These are phyloP conservation scores for Metschnikowia lachancei DNA, from an alignment of 805 yeast genomes.

Conservation along the genomic window DNA sequence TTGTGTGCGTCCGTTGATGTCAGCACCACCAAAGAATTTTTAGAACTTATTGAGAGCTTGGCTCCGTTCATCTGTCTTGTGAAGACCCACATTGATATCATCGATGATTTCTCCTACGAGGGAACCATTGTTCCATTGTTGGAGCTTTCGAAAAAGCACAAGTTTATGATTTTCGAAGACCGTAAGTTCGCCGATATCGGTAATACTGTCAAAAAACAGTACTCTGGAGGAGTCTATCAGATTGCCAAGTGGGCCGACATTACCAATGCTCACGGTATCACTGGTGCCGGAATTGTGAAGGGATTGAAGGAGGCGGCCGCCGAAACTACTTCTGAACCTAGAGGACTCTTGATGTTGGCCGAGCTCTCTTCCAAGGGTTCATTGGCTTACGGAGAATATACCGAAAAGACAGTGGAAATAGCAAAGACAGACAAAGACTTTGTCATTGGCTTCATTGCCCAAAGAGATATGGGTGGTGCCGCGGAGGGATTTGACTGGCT, in stretches of 20 bases:
- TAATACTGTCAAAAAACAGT: constrained; percentile 92
- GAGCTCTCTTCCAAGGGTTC: constrained; percentile 94
- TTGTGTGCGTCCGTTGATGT: constrained; percentile 95
- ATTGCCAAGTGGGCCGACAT: constrained; percentile 96
- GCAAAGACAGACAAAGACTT: constrained; percentile 80
- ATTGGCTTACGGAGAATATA: constrained; percentile 88
- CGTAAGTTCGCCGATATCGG: constrained; percentile 99
- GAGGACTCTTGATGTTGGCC: constrained; percentile 93
- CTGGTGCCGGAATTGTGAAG: constrained; percentile 88
- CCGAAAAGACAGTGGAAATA: constrained; percentile 82
- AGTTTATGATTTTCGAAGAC: constrained; percentile 92
- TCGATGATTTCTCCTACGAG: constrained; percentile 84
- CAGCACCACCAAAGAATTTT: constrained; percentile 70
- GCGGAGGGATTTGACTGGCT: constrained; percentile 92
- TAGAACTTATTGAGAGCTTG: constrained; percentile 66
- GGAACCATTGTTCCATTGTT: constrained; percentile 74
- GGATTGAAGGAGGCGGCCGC: constrained; percentile 83
- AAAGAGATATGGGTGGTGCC: constrained; percentile 77
- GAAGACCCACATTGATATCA: constrained; percentile 91
- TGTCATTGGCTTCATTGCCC: constrained; percentile 96
- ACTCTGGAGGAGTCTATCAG: constrained; percentile 82
- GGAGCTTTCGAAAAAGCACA: constrained; percentile 71
- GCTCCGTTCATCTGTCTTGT: constrained; percentile 92
- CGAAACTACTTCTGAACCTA: constrained; percentile 67
- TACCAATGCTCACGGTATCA: constrained; percentile 96